Conservation (phyloP, 495 filamentous ascomycete species). For the Neurospora hispaniola region DNA sequence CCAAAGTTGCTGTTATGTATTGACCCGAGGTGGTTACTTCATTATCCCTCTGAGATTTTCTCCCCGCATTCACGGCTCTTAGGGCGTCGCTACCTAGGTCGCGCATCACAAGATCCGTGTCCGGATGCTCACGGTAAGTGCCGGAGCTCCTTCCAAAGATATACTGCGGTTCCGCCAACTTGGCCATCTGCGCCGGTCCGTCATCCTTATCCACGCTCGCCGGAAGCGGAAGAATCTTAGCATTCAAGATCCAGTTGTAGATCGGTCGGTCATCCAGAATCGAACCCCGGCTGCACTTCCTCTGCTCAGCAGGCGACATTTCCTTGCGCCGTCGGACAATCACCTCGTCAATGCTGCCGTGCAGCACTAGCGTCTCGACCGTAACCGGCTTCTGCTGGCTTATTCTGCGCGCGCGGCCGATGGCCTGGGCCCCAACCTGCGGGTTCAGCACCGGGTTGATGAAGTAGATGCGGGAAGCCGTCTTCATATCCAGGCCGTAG, state of each 20-base stretch:
- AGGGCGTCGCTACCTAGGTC: neutral
- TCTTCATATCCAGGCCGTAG: constrained; percentile 72
- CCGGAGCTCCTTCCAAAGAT: constrained; percentile 43
- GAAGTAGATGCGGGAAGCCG: constrained; percentile 82
- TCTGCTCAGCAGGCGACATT: constrained; percentile 69
- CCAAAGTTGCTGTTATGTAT: neutral
- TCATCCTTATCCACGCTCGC: constrained; percentile 19
- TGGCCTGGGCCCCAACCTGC: constrained; percentile 79
- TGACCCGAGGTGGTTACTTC: neutral
- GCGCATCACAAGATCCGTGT: constrained; percentile 24
- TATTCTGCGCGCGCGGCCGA: constrained; percentile 84
- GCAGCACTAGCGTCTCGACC: constrained; percentile 80
- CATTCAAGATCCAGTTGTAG: constrained; percentile 66
- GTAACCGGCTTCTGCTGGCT: constrained; percentile 70
- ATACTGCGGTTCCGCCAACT: constrained; percentile 40
- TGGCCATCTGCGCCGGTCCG: constrained; percentile 45
- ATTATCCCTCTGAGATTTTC: neutral
- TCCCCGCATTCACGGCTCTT: neutral
- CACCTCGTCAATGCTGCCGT: constrained; percentile 73
- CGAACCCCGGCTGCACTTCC: constrained; percentile 36
- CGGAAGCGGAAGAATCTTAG: constrained; percentile 51
- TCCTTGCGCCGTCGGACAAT: constrained; percentile 63
- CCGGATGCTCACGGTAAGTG: constrained; percentile 15
- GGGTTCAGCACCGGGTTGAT: constrained; percentile 82
- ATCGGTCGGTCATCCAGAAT: constrained; percentile 71